Conservation (phyloP, 2,329 filamentous ascomycete genomes). For the Penicillium expansum region DNA sequence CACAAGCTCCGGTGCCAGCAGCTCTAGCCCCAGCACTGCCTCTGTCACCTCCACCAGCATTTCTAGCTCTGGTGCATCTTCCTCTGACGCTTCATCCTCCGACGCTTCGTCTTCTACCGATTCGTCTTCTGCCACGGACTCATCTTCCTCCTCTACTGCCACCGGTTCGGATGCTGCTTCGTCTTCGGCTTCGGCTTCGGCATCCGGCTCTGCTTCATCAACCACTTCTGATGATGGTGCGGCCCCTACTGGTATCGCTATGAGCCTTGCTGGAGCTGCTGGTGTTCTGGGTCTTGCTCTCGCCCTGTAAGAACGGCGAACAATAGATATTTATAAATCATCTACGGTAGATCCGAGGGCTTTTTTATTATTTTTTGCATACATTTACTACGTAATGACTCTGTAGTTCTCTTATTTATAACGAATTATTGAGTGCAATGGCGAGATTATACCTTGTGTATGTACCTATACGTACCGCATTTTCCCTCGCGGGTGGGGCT, state of each 20-base stretch:
- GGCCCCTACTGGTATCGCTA: slow-evolving; percentile 16
- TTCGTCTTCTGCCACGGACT: neutral
- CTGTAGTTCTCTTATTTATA: neutral
- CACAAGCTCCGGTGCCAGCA: neutral
- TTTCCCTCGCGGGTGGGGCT: too few species aligned
- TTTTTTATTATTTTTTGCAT: neutral
- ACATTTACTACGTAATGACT: neutral
- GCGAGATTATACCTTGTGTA: neutral
- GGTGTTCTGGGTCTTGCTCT: slow-evolving; percentile 21
- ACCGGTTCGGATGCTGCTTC: slow-evolving; percentile 1
- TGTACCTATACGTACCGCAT: too few species aligned
- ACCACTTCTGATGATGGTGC: slow-evolving; percentile 13
- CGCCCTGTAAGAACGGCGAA: slow-evolving; percentile 8
- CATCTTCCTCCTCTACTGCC: slow-evolving; percentile 2
- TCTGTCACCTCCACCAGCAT: neutral
- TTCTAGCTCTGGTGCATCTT: neutral
- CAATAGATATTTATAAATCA: neutral
- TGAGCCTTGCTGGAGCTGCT: slow-evolving; percentile 17
- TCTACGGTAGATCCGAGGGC: neutral
- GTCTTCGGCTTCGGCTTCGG: neutral
- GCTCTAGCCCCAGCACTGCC: neutral
- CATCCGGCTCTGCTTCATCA: slow-evolving; percentile 8
- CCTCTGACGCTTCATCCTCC: neutral
- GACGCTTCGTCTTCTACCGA: neutral
- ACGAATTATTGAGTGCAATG: neutral